A percentile compares a stretch with the other conserved stretches of the same genome.
These are phyloP conservation scores for Peronospora belbahrii DNA, from an alignment of 352 stramenopile genomes.

Conservation along the genomic window DNA sequence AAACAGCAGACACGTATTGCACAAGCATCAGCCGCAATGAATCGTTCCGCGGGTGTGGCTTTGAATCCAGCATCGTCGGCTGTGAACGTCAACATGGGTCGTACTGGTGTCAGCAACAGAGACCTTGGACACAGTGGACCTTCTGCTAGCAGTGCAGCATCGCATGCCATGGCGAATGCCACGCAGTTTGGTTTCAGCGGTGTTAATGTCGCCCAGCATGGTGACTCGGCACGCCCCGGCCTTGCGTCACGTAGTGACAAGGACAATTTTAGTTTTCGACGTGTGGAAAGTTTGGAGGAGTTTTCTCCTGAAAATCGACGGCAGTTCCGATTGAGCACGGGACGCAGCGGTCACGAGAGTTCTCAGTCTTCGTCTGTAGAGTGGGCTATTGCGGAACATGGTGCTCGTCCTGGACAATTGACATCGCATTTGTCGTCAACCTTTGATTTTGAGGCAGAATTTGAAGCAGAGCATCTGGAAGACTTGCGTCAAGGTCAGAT, in stretches of 20 bases:
- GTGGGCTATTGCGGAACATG: slow-evolving; percentile 8
- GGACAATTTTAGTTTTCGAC: slow-evolving; percentile 26
- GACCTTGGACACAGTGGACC: slow-evolving; percentile 11
- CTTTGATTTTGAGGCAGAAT: slow-evolving; percentile 51
- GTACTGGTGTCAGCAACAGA: slow-evolving; percentile 5
- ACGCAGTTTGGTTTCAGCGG: slow-evolving; percentile 30
- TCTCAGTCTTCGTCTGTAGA: slow-evolving; percentile 19
- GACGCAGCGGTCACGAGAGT: slow-evolving; percentile 18
- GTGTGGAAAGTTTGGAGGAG: slow-evolving; percentile 21
- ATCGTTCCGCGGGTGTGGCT: slow-evolving; percentile 19
- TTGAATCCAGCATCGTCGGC: slow-evolving; percentile 16
- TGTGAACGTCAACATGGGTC: slow-evolving; percentile 22
- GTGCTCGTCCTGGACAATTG: slow-evolving; percentile 6
- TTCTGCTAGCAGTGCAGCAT: slow-evolving; percentile 14
- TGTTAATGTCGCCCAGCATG: slow-evolving; percentile 5
- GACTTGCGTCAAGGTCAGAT: slow-evolving; percentile 44
- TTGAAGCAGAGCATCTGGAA: slow-evolving; percentile 35
- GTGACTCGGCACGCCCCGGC: background rate
- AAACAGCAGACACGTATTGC: slow-evolving; percentile 61
- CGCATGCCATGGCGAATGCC: slow-evolving; percentile 21
- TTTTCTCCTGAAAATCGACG: background rate
- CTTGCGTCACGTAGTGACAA: background rate
- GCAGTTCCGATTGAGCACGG: slow-evolving; percentile 18
- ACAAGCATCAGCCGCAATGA: slow-evolving; percentile 29
- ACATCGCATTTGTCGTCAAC: slow-evolving; percentile 32